Conservation (phyloP, 192 early-diverging fungal genomes). For the Linnemannia elongata region DNA sequence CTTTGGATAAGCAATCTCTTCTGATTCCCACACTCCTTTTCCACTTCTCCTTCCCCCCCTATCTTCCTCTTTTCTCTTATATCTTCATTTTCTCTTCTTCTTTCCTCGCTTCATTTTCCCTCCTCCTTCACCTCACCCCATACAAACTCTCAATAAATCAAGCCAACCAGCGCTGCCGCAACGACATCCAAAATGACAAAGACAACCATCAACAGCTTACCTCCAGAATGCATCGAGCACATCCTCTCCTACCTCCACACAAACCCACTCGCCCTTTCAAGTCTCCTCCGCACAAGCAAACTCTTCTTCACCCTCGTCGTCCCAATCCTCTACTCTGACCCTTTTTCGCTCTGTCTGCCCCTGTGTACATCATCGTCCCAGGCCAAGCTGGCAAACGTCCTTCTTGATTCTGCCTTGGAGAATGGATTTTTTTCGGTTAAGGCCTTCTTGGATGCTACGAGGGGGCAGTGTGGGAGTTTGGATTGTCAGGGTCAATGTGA, state of each 20-base stretch:
- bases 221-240: conserved; percentile 32
- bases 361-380: background rate
- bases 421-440: background rate
- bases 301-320: conserved; percentile 11
- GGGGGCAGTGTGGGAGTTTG: background rate
- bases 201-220: conserved; percentile 1
- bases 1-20: too few species aligned
- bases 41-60: too few species aligned
- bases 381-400: background rate
- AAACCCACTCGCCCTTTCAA: background rate
- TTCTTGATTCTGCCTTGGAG: conserved; percentile 5
- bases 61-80: too few species aligned
- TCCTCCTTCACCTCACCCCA: too few species aligned
- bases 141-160: background rate
- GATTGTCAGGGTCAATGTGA: background rate
- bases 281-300: background rate
- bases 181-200: background rate
- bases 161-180: background rate
- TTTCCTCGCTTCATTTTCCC: too few species aligned
- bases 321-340: conserved; percentile 27
- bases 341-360: conserved; percentile 8
- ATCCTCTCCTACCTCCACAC: background rate
- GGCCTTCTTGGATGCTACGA: background rate
- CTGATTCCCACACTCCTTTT: too few species aligned
- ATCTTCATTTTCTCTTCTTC: too few species aligned